phyloP scores from a whole-genome alignment of 2,329 filamentous ascomycete genomes.

The Paecilomyces variotii region DNA sequence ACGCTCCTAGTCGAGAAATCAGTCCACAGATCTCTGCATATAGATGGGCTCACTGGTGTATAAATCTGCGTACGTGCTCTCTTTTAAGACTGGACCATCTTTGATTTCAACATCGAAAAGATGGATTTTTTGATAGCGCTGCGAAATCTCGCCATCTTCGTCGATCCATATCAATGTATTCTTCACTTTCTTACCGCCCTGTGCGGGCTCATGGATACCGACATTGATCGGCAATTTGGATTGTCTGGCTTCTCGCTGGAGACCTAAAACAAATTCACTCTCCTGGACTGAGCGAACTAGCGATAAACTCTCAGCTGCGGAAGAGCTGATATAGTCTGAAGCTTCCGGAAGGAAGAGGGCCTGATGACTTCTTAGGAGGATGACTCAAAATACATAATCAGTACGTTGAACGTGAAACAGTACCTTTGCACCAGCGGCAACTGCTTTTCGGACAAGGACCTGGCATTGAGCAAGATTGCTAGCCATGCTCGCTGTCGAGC shows the following conservation, averaged over 20 bases:
- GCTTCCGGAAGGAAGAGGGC: constrained; percentile 89
- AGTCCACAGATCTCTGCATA: neutral
- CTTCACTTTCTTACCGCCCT: constrained; percentile 45
- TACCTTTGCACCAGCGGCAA: constrained; percentile 69
- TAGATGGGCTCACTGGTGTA: neutral
- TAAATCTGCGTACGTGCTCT: constrained; percentile 43
- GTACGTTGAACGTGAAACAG: neutral
- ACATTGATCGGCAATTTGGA: constrained; percentile 69
- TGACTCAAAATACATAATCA: neutral
- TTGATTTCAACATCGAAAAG: constrained; percentile 68
- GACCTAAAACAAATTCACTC: constrained; percentile 68
- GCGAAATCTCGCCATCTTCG: constrained; percentile 48
- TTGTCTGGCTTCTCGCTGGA: constrained; percentile 59
- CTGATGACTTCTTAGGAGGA: constrained; percentile 28
- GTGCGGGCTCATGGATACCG: constrained; percentile 70
- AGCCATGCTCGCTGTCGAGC: constrained; percentile 68
- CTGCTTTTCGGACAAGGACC: constrained; percentile 62
- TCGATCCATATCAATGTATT: constrained; percentile 63
- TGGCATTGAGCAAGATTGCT: constrained; percentile 76
- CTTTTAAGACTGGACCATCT: constrained; percentile 51
- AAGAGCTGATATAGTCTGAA: constrained; percentile 73
- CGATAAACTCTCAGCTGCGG: constrained; percentile 58
- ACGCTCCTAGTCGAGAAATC: constrained; percentile 43
- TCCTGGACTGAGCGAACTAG: constrained; percentile 59
- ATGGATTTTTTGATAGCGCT: constrained; percentile 80